phyloP scores from a whole-genome alignment of 805 yeast genomes.

The Pichia ethanolica region DNA sequence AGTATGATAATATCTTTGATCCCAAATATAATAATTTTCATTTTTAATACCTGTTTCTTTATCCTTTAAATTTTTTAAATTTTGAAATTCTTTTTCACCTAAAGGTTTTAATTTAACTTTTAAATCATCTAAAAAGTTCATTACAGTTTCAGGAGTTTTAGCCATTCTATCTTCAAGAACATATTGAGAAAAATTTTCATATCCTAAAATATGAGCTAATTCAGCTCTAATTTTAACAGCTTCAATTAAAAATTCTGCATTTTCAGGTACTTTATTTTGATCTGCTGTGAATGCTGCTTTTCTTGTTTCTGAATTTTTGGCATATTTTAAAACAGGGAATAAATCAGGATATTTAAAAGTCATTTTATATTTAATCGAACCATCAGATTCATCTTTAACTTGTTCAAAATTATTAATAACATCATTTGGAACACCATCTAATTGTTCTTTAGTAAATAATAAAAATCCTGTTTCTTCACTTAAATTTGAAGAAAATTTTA shows the following conservation, averaged over 20 bases:
- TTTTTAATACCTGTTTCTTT: constrained; percentile 34
- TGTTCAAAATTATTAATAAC: constrained; percentile 51
- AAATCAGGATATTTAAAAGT: constrained; percentile 79
- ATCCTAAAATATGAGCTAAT: constrained; percentile 59
- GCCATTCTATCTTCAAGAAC: constrained; percentile 79
- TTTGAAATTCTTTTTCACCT: constrained; percentile 47
- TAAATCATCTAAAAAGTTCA: constrained; percentile 56
- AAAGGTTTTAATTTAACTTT: constrained; percentile 49
- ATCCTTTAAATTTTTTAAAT: constrained; percentile 44
- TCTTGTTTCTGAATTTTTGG: constrained; percentile 57
- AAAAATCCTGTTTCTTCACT: constrained; percentile 64
- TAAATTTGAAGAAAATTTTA: constrained; percentile 55
- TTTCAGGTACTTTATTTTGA: constrained; percentile 59
- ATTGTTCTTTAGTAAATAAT: constrained; percentile 53
- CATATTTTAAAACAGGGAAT: constrained; percentile 70
- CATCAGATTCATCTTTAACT: constrained; percentile 29
- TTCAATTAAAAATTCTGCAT: constrained; percentile 51
- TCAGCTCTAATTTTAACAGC: constrained; percentile 57
- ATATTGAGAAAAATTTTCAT: constrained; percentile 59
- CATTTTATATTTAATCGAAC: constrained; percentile 45
- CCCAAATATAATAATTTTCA: constrained; percentile 60
- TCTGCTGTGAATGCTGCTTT: constrained; percentile 57
- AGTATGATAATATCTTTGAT: constrained; percentile 59
- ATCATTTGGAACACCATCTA: constrained; percentile 67
- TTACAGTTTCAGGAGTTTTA: constrained; percentile 52